Evolutionary conservation across 768 basidiomycete genomes (phyloP), one percentile per base, ranked within the genome.

Genomic region (Collybiopsis confluens): DNA sequence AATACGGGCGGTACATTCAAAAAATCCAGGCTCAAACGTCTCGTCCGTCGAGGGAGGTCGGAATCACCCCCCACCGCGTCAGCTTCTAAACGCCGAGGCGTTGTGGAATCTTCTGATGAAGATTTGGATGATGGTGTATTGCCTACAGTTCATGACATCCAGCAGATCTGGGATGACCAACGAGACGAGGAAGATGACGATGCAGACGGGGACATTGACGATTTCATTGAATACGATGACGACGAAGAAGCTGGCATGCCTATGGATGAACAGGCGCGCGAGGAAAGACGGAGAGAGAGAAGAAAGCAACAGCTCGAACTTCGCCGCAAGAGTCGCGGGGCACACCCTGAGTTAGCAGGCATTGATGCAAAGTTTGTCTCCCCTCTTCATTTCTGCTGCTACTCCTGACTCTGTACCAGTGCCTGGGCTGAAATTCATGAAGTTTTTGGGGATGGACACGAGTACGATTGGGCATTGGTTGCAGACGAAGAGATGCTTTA

Each of bases 361-460:
- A 92, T 91, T 59, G 91, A 91, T 62, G 86, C 88, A 40, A 86
- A 78, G 92, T 91, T 65, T 70, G 90, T 78, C 16, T 45, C 47
- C 21, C 37, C 37, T 40, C 43, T 16, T 27, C 55, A 42, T 45
- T 18, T 40, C 38, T n/a, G n/a, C n/a, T 35, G 24, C 35, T 42
- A 48, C 52, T 26, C 16, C 49, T 42, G 28, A 55, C 52, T 56
- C 41, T 4, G 54, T 57, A 57, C 2, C 59, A 96, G 92, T 62
- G 88, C 92, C 24, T 97, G 93, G 92, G 88, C 90, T 44, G 97
- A 98, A 70, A 89, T 98, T 24, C 87, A 90, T 57, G 95, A 92
- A 55, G 92, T 98, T 1, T 99, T 99, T 59, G 97, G 97, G 30
- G 90, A 95, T 58, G 97, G 97, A 6, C 86, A 88, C 61, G 95